These are phyloP conservation scores for Syzygium oleosum DNA, from an alignment of 345 rosid genomes.

Conservation along the genomic window DNA sequence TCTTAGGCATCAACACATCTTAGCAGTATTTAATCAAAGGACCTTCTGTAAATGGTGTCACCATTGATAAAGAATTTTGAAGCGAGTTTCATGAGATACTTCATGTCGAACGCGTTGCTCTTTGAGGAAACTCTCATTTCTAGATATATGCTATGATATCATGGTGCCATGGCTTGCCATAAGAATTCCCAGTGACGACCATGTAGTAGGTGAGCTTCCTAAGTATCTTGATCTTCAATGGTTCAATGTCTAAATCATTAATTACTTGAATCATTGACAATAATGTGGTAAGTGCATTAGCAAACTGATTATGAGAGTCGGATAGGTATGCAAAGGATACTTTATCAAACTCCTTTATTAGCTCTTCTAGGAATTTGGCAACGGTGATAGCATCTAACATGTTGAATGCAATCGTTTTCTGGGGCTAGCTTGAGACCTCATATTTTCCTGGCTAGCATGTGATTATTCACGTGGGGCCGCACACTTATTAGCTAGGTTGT, in stretches of 20 bases:
- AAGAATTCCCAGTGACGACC: background rate
- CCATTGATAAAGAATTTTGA: background rate
- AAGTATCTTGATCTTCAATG: background rate
- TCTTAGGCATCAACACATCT: background rate
- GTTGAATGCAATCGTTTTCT: too few species aligned
- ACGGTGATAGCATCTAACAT: too few species aligned
- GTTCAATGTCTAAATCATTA: background rate
- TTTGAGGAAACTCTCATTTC: background rate
- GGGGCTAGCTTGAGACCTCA: too few species aligned
- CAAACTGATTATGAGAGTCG: background rate
- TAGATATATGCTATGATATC: background rate
- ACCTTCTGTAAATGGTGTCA: background rate
- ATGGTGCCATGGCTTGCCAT: background rate
- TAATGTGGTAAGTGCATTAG: background rate
- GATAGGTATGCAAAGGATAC: background rate
- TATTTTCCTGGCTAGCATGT: too few species aligned
- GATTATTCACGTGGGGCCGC: too few species aligned
- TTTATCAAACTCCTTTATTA: background rate
- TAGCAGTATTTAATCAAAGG: background rate
- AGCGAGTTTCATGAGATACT: background rate
- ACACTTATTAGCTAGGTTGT: background rate
- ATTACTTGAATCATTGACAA: background rate
- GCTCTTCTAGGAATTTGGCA: too few species aligned
- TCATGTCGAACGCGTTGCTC: accelerated
- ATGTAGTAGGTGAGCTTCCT: background rate